These are phyloP conservation scores for Serendipita vermifera DNA, from an alignment of 768 basidiomycete species.

Conservation along the genomic window DNA sequence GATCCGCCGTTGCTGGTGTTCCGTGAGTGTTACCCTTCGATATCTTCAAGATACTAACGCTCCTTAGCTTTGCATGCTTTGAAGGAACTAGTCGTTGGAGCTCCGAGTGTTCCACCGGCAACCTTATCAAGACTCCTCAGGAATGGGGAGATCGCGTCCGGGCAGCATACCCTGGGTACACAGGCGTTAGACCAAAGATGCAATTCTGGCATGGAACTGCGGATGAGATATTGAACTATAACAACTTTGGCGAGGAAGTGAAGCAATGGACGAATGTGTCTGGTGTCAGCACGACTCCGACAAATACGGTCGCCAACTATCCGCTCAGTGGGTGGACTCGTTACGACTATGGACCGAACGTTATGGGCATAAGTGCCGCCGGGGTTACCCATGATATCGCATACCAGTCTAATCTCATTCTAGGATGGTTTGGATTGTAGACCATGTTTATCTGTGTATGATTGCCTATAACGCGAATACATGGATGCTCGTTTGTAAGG, in stretches of 20 bases:
- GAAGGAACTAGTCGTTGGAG: constrained; percentile 38
- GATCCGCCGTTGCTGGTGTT: constrained; percentile 38
- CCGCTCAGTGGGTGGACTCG: background rate
- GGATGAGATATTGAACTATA: constrained; percentile 38
- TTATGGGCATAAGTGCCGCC: background rate
- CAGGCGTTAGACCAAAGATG: constrained; percentile 37
- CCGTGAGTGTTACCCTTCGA: no score
- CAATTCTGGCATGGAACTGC: constrained; percentile 44
- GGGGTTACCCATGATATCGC: background rate
- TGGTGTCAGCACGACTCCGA: constrained; percentile 31
- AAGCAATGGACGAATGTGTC: constrained; percentile 48
- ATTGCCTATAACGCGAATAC: no score
- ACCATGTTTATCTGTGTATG: no score
- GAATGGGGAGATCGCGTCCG: constrained; percentile 38
- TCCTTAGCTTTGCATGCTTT: constrained; percentile 46
- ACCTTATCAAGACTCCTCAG: constrained; percentile 31
- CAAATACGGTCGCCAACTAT: constrained; percentile 9
- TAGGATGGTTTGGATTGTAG: constrained; percentile 1
- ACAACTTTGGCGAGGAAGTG: constrained; percentile 39
- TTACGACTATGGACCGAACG: constrained; percentile 9
- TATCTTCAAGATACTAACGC: no score
- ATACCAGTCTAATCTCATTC: background rate
- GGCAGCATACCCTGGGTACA: constrained; percentile 39
- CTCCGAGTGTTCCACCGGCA: constrained; percentile 33
- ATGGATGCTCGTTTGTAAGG: no score